These are phyloP conservation scores for Aspergillus latus DNA, from an alignment of 2,329 filamentous ascomycete species.

Conservation along the genomic window DNA sequence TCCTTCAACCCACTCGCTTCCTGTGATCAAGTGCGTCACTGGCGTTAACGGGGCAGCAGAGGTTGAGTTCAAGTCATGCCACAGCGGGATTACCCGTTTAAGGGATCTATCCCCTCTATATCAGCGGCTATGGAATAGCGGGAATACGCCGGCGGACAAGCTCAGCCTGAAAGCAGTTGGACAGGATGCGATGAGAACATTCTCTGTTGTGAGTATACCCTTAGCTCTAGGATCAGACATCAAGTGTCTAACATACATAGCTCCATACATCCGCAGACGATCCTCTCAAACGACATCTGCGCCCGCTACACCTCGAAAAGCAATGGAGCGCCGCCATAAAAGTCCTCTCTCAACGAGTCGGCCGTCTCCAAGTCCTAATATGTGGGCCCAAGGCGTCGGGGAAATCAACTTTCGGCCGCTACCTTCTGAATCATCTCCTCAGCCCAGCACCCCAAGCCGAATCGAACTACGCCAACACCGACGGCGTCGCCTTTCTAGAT, in stretches of 20 bases:
- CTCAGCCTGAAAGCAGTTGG: conserved; percentile 27
- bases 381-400: conserved; percentile 58
- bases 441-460: conserved; percentile 38
- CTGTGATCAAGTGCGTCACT: conserved; percentile 50
- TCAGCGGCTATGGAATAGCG: conserved; percentile 53
- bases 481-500: conserved; percentile 56
- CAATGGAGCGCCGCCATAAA: conserved; percentile 48
- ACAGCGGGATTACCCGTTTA: conserved; percentile 46
- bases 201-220: conserved; percentile 39
- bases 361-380: conserved; percentile 46
- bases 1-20: conserved; percentile 58
- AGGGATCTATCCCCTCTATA: conserved; percentile 53
- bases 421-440: conserved; percentile 57
- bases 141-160: conserved; percentile 34
- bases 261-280: conserved; percentile 46
- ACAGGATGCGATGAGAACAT: conserved; percentile 35
- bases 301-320: conserved; percentile 45
- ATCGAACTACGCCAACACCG: conserved; percentile 29
- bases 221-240: background rate
- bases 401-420: conserved; percentile 60
- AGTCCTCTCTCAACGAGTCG: conserved; percentile 43
- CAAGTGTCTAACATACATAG: conserved; percentile 28
- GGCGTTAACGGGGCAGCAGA: conserved; percentile 46
- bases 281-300: conserved; percentile 41
- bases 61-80: conserved; percentile 50